Conservation (phyloP, 176 grass and related monocot species). For the Oryza meridionalis region DNA sequence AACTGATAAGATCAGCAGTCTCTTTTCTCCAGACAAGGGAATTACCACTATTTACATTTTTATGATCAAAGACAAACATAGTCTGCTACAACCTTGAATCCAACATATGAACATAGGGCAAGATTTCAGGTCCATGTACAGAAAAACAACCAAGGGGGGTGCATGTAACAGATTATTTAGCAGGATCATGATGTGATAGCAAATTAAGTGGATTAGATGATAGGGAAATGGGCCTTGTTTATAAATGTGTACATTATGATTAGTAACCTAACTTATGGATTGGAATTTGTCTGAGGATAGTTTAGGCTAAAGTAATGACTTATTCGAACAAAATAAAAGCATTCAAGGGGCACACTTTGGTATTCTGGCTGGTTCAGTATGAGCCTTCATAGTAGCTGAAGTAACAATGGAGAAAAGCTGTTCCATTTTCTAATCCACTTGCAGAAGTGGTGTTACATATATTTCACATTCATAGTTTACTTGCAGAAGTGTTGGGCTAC, state of each 20-base stretch:
- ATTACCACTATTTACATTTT: neutral
- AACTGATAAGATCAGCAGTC: neutral
- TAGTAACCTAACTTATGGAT: neutral
- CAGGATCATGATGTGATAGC: too few species aligned
- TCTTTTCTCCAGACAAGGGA: neutral
- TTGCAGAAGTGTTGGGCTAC: neutral
- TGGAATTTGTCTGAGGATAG: neutral
- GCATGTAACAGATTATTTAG: too few species aligned
- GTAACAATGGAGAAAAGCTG: neutral
- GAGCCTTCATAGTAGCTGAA: neutral
- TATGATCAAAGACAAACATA: neutral
- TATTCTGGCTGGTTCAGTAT: neutral
- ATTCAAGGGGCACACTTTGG: conserved; percentile 8
- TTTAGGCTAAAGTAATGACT: neutral
- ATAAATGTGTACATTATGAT: neutral
- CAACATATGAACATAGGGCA: neutral
- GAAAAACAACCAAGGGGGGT: neutral
- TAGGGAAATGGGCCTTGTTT: neutral
- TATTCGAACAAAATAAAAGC: neutral
- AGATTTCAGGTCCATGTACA: neutral
- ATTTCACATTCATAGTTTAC: neutral
- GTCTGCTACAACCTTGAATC: neutral
- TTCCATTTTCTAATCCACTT: neutral
- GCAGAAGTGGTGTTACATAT: neutral
- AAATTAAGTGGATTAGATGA: neutral